Base-by-base conservation (phyloP, 305 asterid species). In the Lippia alba region DNA sequence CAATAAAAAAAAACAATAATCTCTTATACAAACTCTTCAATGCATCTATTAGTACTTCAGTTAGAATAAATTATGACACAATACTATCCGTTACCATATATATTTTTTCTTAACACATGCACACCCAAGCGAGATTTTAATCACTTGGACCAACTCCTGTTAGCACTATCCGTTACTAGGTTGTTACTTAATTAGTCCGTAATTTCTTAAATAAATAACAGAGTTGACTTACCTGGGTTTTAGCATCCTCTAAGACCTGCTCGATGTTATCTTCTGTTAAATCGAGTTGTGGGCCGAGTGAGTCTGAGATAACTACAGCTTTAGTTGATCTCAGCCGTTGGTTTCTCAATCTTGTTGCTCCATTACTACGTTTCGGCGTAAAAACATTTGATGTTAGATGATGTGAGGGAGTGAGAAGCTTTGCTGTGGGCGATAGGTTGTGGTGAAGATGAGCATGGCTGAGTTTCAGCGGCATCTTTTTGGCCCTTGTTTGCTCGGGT, bases 201-300 rank as follows among this genome's bases (percentile, higher is more conserved):
- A 44, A 36, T 36, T 7, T 44, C 12, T 44, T 10, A 10, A 7
- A n/a, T n/a, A n/a, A 44, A 44, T 44, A 5, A 3, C 12, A 44
- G 3, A 44, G 49, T 8, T 0, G 19, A 71, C 81, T 77, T 75
- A 76, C 97, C 94, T 94, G 94, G 0, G 54, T 68, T 78, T 80
- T 77, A n/a, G 97, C 98, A 78, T 94, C 94, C 6, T 39, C 70
- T 8, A 94, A 61, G 62, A 83, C 98, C 72, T 56, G 84, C 46
- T 72, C 77, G 74, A 94, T 86, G 73, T 89, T 94, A 14, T 88
- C 97, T 80, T 94, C 97, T 0, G 96, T 87, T 66, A 93, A 84
- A 67, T 91, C 94, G 59, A 93, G 86, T 3, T 44, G 12, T 40
- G 86, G 87, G 36, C 89, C 76, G 36, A 62, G 58, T 10, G 89